These are phyloP conservation scores for Lyophyllum decastes DNA, from an alignment of 768 basidiomycete genomes.

Conservation along the genomic window DNA sequence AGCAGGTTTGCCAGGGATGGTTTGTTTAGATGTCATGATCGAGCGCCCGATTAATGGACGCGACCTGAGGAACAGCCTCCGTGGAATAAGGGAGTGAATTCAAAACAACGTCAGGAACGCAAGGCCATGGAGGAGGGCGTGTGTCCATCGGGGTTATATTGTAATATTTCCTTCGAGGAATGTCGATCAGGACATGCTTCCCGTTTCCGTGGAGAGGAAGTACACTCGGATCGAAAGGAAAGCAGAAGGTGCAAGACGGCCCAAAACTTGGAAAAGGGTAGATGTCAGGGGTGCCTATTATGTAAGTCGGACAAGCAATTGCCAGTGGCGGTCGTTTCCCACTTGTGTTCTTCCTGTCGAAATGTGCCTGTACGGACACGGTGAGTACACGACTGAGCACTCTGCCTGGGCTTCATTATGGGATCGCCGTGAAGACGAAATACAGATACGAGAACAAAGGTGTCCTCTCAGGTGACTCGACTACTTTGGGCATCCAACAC, in stretches of 20 bases:
- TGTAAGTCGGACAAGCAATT: constrained; percentile 18
- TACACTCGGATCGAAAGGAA: neutral
- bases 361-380: neutral
- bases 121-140: constrained; percentile 26
- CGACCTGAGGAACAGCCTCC: constrained; percentile 35
- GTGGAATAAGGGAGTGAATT: constrained; percentile 25
- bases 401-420: neutral
- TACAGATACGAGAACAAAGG: neutral
- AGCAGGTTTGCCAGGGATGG: constrained; percentile 29
- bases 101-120: constrained; percentile 23
- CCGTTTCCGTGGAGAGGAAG: constrained; percentile 8
- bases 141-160: constrained; percentile 19
- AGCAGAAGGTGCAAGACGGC: neutral
- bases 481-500: constrained; percentile 8
- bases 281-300: constrained; percentile 15
- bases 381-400: neutral
- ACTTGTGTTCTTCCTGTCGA: neutral
- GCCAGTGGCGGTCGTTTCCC: constrained; percentile 1
- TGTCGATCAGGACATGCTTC: constrained; percentile 12
- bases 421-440: neutral
- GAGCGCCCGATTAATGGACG: constrained; percentile 26
- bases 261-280: neutral
- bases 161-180: constrained; percentile 6
- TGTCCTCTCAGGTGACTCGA: neutral
- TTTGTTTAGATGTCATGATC: constrained; percentile 28